phyloP scores from a whole-genome alignment of 1,139 yeast species.

The Scheffersomyces stambukii region DNA sequence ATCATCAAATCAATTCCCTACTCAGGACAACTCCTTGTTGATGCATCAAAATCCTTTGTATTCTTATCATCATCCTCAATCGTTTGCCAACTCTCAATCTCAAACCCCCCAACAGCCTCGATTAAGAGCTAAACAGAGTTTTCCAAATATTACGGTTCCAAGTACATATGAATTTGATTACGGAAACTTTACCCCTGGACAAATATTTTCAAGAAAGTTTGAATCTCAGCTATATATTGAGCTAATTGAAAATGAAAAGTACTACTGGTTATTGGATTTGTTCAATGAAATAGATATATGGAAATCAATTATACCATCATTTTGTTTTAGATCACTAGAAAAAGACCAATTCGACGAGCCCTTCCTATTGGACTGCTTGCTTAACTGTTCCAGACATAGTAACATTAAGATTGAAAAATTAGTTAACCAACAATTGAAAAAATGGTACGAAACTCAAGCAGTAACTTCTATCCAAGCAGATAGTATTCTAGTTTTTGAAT shows the following conservation, averaged over 20 bases:
- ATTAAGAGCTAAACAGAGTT: too few relatives aligned
- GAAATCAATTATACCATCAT: conserved; percentile 35
- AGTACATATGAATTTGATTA: too few relatives aligned
- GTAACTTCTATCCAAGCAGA: conserved; percentile 1
- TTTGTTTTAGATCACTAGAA: conserved; percentile 19
- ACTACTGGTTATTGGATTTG: conserved; percentile 38
- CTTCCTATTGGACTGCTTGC: conserved; percentile 29
- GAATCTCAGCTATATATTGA: conserved; percentile 13
- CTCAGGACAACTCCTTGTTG: too few relatives aligned
- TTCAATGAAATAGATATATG: conserved; percentile 38
- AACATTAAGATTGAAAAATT: conserved; percentile 11
- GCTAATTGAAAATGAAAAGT: conserved; percentile 29
- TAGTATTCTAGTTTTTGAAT: conserved; percentile 13
- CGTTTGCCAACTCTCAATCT: too few relatives aligned
- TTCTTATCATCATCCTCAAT: too few relatives aligned
- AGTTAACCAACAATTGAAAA: conserved; percentile 20
- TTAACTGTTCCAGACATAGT: conserved; percentile 23
- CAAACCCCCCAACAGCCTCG: too few relatives aligned
- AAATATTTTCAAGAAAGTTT: conserved; percentile 2
- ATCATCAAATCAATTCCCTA: too few relatives aligned
- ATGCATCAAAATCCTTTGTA: too few relatives aligned
- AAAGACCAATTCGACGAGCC: conserved; percentile 10
- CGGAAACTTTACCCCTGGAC: conserved; percentile 1
- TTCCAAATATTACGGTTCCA: too few relatives aligned
- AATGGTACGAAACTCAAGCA: conserved; percentile 16